These are phyloP conservation scores for Spiraea crenata DNA, from an alignment of 331 rosid species.

Conservation along the genomic window DNA sequence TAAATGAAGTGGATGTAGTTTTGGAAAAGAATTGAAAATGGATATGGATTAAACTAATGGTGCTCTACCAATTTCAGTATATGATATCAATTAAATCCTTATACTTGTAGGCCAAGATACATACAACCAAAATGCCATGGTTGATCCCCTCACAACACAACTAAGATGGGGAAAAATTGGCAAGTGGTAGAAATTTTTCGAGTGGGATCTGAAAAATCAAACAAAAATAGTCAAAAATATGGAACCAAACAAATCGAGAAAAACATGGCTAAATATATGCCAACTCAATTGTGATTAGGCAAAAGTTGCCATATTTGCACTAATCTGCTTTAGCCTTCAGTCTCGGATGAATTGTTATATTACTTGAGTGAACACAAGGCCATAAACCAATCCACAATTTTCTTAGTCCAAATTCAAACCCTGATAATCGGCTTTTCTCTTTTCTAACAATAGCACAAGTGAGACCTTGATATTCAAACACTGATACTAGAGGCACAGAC, in stretches of 20 bases:
- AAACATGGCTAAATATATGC: not conserved
- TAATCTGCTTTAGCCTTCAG: not conserved
- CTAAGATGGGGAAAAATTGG: not conserved
- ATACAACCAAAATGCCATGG: not conserved
- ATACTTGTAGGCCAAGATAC: not conserved
- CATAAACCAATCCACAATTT: not conserved
- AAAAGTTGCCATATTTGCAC: not conserved
- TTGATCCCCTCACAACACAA: not conserved
- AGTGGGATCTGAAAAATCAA: not conserved
- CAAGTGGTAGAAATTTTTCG: not conserved
- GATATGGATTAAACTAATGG: too few relatives aligned
- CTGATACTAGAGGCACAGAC: not conserved
- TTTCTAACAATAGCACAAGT: constrained; percentile 3
- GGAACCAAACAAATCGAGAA: not conserved
- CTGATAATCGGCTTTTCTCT: constrained; percentile 2
- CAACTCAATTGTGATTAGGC: not conserved
- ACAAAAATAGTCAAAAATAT: not conserved
- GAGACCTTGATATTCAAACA: constrained; percentile 6
- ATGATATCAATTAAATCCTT: not conserved
- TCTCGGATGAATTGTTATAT: constrained; percentile 7
- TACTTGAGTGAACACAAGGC: not conserved
- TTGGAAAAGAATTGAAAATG: too few relatives aligned
- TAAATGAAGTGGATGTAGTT: too few relatives aligned
- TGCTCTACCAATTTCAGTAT: too few relatives aligned
- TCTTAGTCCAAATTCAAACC: constrained; percentile 19